Evolutionary conservation across 345 rosid species (phyloP).

Genomic region (Turritis glabra): DNA sequence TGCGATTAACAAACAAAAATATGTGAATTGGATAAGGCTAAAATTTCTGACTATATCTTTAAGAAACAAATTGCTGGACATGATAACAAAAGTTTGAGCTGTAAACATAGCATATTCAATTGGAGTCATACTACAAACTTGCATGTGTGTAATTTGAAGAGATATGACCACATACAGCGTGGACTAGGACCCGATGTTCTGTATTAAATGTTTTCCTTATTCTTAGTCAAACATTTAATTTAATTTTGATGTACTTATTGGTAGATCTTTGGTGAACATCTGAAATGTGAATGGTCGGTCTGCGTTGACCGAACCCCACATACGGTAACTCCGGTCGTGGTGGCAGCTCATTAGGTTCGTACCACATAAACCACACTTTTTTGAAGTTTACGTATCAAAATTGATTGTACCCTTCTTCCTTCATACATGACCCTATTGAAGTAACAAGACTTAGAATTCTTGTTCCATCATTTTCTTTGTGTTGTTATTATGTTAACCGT

Average conservation of each 20-base stretch:
- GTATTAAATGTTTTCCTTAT: background rate
- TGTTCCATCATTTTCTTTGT: constrained; percentile 20
- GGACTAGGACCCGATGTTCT: constrained; percentile 29
- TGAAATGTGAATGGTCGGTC: constrained; percentile 34
- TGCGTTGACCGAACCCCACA: constrained; percentile 30
- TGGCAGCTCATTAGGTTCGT: constrained; percentile 28
- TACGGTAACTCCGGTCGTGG: constrained; percentile 14
- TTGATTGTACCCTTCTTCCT: constrained; percentile 20
- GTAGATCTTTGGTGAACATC: constrained; percentile 31
- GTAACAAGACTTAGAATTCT: constrained; percentile 9
- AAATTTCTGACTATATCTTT: constrained; percentile 2
- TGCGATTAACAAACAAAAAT: background rate
- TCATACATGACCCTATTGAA: constrained; percentile 28
- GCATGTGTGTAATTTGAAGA: constrained; percentile 28
- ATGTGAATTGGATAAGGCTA: constrained; percentile 3
- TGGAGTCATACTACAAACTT: constrained; percentile 12
- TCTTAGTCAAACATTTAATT: constrained; percentile 30
- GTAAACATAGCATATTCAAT: constrained; percentile 23
- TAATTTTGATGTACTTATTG: constrained; percentile 13
- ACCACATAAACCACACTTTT: constrained; percentile 18
- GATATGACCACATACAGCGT: constrained; percentile 23
- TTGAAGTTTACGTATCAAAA: constrained; percentile 36
- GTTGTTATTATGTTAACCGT: constrained; percentile 2
- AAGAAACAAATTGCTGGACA: background rate
- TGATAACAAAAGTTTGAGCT: background rate